Base-by-base conservation (phyloP, 257 asterid species). In the Scutellaria galericulata region DNA sequence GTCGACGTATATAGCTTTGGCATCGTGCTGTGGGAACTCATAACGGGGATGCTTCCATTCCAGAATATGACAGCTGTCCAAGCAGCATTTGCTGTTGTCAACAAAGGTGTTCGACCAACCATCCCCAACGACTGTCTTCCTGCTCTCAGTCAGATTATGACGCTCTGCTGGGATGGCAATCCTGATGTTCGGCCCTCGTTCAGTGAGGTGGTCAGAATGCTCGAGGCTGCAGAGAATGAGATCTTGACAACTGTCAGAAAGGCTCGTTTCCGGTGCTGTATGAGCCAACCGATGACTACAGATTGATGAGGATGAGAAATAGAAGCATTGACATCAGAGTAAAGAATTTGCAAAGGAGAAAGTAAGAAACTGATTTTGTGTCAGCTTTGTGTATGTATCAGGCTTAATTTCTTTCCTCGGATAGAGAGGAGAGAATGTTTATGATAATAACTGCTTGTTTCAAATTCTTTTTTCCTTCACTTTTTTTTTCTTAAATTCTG, bases 221-320 rank as follows among this genome's bases (percentile, higher is more conserved):
- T 94, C 0, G 97, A 89, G 85, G 90, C 87, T 73, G 97, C 99
- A 0, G 97, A 94, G 83, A 86, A 84, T 2, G 93, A 91, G 87
- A 85, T 94, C 63, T 75, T 91, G 96, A 91, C 96, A 0, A 88
- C 85, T 1, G 97, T 90, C 62, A 83, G 99, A 63, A 94, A 89
- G 76, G 99, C 99, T 35, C 99, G 97, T 70, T 94, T 94, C 89
- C 84, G 99, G 88, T 94, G 99, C 91, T 94, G 99, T 85, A 84
- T 89, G 52, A 89, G 89, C 55, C 92, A 82, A 42, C 97, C 98
- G 0, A 94, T 88, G 93, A 91, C 97, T 59, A 79, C 78, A 22
- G 97, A 94, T 79, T 94, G 89, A 86, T 66, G 73, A 31, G 37
- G 37, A 31, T 13, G 64, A 57, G 76, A 74, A 74, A 64, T n/a